These are phyloP conservation scores for Annona squamosa DNA, from an alignment of 164 flowering plant species.

Conservation along the genomic window DNA sequence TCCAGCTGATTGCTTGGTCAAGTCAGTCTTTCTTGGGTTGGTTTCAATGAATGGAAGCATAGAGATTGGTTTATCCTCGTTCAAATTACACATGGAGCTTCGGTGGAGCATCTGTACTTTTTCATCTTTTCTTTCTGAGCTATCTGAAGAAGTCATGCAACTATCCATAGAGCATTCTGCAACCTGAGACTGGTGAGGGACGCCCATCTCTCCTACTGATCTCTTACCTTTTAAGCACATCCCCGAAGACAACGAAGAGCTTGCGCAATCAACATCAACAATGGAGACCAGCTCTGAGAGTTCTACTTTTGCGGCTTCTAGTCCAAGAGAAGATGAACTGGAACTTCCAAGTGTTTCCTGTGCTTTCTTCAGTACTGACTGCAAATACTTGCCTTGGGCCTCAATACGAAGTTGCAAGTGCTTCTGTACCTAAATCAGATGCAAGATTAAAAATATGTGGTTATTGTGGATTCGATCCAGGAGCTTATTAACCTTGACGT, in stretches of 20 bases:
- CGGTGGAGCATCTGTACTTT: conserved; percentile 13
- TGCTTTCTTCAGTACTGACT: conserved; percentile 73
- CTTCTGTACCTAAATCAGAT: conserved; percentile 64
- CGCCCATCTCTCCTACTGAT: conserved; percentile 9
- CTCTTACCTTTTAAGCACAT: conserved; percentile 21
- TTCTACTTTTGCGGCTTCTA: conserved; percentile 56
- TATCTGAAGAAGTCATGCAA: conserved; percentile 29
- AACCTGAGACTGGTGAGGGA: conserved; percentile 15
- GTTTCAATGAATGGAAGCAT: conserved; percentile 27
- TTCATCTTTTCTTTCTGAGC: conserved; percentile 45
- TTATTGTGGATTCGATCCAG: not conserved
- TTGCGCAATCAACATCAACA: conserved; percentile 37
- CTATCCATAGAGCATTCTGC: conserved; percentile 53
- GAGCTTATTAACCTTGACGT: not conserved
- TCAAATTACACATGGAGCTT: conserved; percentile 14
- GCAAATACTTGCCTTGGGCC: conserved; percentile 90
- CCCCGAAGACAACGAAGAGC: conserved; percentile 47
- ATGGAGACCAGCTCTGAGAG: conserved; percentile 55
- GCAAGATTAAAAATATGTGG: not conserved
- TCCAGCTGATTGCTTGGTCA: conserved; percentile 15
- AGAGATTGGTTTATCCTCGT: not conserved
- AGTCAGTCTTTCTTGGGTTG: conserved; percentile 6
- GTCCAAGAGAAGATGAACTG: conserved; percentile 36
- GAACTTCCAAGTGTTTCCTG: conserved; percentile 70
- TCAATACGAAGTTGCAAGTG: conserved; percentile 92